Percentiles rank a stretch among this genome's conserved stretches.
Conservation (phyloP, 352 stramenopile genomes). For the Sclerospora graminicola region DNA sequence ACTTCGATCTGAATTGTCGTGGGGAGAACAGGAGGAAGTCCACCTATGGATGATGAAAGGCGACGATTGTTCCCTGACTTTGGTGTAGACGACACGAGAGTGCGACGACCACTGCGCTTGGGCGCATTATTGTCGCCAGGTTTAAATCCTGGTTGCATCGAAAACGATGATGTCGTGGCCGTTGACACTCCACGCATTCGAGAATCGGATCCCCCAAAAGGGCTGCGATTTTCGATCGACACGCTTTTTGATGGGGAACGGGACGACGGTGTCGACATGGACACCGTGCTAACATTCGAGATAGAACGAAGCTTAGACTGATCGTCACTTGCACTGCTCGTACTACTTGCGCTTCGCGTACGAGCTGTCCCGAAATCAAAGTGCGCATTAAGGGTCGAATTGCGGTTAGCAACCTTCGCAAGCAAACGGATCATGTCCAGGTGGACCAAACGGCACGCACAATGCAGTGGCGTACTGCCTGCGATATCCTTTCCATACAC, state of each 20-base stretch:
- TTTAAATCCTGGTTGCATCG: conserved; percentile 43
- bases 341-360: conserved; percentile 53
- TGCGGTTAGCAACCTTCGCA: conserved; percentile 77
- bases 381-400: conserved; percentile 39
- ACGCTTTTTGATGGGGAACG: conserved; percentile 48
- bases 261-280: conserved; percentile 21
- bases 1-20: conserved; percentile 64
- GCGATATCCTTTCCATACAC: conserved; percentile 70
- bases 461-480: conserved; percentile 81
- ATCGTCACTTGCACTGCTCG: conserved; percentile 41
- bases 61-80: conserved; percentile 28
- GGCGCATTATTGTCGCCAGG: conserved; percentile 36
- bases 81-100: conserved; percentile 55
- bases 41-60: conserved; percentile 28
- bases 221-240: conserved; percentile 23
- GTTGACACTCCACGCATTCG: conserved; percentile 30
- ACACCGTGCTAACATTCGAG: conserved; percentile 34
- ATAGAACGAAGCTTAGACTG: conserved; percentile 47
- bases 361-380: conserved; percentile 40
- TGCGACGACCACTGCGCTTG: conserved; percentile 42
- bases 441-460: conserved; percentile 60
- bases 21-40: conserved; percentile 45
- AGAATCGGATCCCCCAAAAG: conserved; percentile 14
- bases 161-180: conserved; percentile 35
- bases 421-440: conserved; percentile 82